Evolutionary conservation across 2,329 filamentous ascomycete genomes (phyloP).

Genomic region (Ceratocystis papillata): DNA sequence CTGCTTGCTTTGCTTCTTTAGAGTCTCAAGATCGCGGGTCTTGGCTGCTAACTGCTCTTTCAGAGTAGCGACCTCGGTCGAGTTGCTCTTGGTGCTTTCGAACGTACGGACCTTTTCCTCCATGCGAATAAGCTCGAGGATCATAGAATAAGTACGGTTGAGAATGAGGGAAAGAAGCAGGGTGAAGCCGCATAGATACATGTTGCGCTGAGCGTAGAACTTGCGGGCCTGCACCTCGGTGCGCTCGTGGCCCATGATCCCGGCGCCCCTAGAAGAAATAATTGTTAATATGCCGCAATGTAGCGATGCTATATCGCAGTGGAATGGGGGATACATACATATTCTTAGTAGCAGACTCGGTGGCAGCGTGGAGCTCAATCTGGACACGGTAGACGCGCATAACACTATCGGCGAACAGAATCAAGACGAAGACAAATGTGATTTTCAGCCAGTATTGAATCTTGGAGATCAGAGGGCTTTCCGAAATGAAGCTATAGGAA

Average conservation of each 20-base stretch:
- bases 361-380: constrained; percentile 65
- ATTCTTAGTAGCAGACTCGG: constrained; percentile 44
- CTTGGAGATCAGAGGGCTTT: constrained; percentile 74
- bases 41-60: constrained; percentile 64
- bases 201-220: constrained; percentile 99
- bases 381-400: constrained; percentile 94
- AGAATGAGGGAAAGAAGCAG: constrained; percentile 97
- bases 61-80: constrained; percentile 62
- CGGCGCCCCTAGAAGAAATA: constrained; percentile 36
- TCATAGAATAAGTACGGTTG: constrained; percentile 98
- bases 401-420: constrained; percentile 95
- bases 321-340: constrained; percentile 33
- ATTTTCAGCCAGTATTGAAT: constrained; percentile 98
- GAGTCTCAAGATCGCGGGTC: constrained; percentile 69
- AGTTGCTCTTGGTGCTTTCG: constrained; percentile 50
- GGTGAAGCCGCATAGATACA: constrained; percentile 99
- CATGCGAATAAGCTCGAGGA: constrained; percentile 78
- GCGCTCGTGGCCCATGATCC: constrained; percentile 79
- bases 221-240: constrained; percentile 99
- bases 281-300: constrained; percentile 10
- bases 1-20: constrained; percentile 87
- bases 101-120: constrained; percentile 83
- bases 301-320: not conserved
- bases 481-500: constrained; percentile 72
- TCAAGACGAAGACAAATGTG: constrained; percentile 96